Evolutionary conservation across 2,329 filamentous ascomycete genomes (phyloP).

Genomic region (Didymellaceae sp.): DNA sequence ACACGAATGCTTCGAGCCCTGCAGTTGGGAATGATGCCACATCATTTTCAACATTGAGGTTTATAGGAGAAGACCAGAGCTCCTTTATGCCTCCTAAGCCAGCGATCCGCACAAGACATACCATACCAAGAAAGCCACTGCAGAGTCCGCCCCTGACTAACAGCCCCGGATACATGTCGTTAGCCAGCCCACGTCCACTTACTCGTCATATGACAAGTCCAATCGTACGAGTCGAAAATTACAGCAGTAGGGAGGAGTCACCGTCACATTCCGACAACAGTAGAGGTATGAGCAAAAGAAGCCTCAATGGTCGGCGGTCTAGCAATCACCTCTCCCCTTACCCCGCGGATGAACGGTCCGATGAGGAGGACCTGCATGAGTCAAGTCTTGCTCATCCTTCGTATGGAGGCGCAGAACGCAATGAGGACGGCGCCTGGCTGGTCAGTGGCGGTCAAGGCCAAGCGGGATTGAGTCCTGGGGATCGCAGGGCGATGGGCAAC

Average conservation of each 20-base stretch:
- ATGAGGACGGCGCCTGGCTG: constrained; percentile 57
- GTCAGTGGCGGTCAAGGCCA: constrained; percentile 49
- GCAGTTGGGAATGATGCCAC: constrained; percentile 40
- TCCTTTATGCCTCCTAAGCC: constrained; percentile 40
- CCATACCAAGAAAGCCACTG: constrained; percentile 43
- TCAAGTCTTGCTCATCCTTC: constrained; percentile 26
- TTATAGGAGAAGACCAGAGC: constrained; percentile 24
- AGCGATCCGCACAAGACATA: constrained; percentile 26
- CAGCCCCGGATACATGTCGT: constrained; percentile 40
- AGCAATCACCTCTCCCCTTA: constrained; percentile 49
- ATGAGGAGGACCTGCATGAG: constrained; percentile 39
- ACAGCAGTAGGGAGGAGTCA: constrained; percentile 44
- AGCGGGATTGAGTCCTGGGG: constrained; percentile 55
- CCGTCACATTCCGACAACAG: constrained; percentile 44
- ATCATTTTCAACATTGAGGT: constrained; percentile 27
- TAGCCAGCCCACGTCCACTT: constrained; percentile 36
- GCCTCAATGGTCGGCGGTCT: constrained; percentile 44
- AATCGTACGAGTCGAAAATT: constrained; percentile 49
- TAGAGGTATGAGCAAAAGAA: constrained; percentile 44
- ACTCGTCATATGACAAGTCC: constrained; percentile 46
- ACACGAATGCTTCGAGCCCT: constrained; percentile 48
- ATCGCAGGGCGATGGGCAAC: constrained; percentile 51
- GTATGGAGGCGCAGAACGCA: constrained; percentile 47
- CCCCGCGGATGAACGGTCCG: constrained; percentile 41
- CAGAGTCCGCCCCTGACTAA: constrained; percentile 50